Conservation (phyloP, 441 rosid species). For the Croton setiger region DNA sequence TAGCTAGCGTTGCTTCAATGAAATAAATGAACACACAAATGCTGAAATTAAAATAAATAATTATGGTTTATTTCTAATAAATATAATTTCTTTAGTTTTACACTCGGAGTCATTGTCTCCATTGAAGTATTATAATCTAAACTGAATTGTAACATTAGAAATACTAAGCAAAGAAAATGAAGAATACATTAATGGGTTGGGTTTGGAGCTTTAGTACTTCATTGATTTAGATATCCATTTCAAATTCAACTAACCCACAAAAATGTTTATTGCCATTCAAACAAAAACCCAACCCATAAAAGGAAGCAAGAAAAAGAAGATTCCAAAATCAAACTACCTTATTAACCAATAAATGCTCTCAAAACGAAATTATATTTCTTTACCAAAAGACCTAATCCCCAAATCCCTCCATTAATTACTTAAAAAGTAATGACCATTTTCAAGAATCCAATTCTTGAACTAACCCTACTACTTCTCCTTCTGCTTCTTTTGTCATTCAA, state of each 20-base stretch:
- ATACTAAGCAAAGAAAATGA: too few species aligned
- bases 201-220: background rate
- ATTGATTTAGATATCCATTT: background rate
- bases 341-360: background rate
- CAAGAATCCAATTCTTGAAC: background rate
- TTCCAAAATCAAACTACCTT: background rate
- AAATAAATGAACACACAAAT: too few species aligned
- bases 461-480: background rate
- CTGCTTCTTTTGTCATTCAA: constrained; percentile 1
- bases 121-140: too few species aligned
- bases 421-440: constrained; percentile 1
- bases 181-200: background rate
- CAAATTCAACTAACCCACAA: background rate
- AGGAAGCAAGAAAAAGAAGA: background rate
- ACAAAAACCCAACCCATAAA: background rate
- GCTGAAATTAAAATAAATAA: too few species aligned
- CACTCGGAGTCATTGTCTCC: too few species aligned
- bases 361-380: background rate
- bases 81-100: too few species aligned
- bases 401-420: background rate
- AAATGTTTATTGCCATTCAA: background rate
- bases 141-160: too few species aligned
- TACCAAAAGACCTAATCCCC: background rate
- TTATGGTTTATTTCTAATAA: too few species aligned
- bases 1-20: too few species aligned